These are phyloP conservation scores for Mediolabrus comicus DNA, from an alignment of 108 stramenopile species.

Conservation along the genomic window DNA sequence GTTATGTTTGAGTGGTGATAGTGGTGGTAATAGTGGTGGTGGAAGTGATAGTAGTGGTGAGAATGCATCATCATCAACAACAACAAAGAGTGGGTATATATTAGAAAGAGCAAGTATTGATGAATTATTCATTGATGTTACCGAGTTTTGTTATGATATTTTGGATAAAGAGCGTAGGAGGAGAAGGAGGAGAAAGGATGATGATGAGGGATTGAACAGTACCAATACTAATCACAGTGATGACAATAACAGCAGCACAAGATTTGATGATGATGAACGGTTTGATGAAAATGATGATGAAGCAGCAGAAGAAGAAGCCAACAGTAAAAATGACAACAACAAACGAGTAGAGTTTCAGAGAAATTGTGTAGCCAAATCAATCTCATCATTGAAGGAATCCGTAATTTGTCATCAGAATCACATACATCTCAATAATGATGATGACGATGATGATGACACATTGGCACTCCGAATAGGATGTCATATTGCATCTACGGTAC, in stretches of 20 bases:
- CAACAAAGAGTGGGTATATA: constrained; percentile 52
- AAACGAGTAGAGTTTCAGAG: constrained; percentile 14
- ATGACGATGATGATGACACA: constrained; percentile 26
- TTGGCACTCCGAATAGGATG: constrained; percentile 51
- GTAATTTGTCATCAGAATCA: constrained; percentile 25
- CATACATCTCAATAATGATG: not conserved
- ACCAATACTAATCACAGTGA: not conserved
- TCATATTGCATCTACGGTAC: constrained; percentile 53
- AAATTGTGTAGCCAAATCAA: constrained; percentile 9
- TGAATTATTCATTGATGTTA: constrained; percentile 87
- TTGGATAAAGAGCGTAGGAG: not conserved
- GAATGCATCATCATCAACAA: no score
- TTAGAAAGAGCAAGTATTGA: constrained; percentile 85
- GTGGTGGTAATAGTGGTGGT: not conserved
- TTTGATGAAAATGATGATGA: constrained; percentile 12
- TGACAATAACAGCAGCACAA: not conserved
- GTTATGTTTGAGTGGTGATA: not conserved
- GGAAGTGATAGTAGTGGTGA: no score
- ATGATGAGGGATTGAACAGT: not conserved
- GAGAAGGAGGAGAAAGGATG: constrained; percentile 10
- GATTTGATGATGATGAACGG: constrained; percentile 4
- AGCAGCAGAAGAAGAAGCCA: not conserved
- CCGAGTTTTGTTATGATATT: constrained; percentile 55
- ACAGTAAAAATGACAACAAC: not conserved
- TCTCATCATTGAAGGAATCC: constrained; percentile 23